These are phyloP conservation scores for Claviceps sorghi DNA, from an alignment of 2,329 filamentous ascomycete species.

Conservation along the genomic window DNA sequence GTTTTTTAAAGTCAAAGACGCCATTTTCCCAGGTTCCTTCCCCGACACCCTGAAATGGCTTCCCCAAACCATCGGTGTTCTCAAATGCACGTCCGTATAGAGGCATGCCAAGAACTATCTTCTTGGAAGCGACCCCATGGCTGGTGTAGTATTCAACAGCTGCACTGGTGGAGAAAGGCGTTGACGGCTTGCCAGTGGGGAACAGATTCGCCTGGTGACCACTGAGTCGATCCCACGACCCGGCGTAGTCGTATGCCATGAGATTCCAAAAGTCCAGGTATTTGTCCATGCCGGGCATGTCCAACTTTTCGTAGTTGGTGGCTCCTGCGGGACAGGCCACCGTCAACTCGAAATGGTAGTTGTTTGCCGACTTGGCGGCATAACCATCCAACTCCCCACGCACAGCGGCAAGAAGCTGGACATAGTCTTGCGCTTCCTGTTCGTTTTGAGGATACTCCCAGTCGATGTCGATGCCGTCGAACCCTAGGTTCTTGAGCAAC, in stretches of 20 bases:
- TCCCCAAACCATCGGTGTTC: constrained; percentile 60
- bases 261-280: constrained; percentile 63
- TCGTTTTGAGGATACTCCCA: constrained; percentile 50
- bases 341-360: constrained; percentile 47
- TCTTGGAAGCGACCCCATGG: constrained; percentile 48
- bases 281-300: constrained; percentile 48
- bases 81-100: constrained; percentile 79
- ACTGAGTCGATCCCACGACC: constrained; percentile 57
- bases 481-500: constrained; percentile 65
- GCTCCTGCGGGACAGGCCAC: constrained; percentile 50
- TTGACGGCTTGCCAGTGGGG: constrained; percentile 43
- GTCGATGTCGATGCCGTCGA: constrained; percentile 57
- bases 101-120: constrained; percentile 83
- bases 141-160: constrained; percentile 58
- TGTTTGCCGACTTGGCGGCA: constrained; percentile 24
- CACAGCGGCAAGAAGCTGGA: constrained; percentile 42
- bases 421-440: constrained; percentile 41
- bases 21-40: constrained; percentile 73
- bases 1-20: constrained; percentile 75
- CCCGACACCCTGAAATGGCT: constrained; percentile 55
- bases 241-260: constrained; percentile 83
- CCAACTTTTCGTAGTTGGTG: constrained; percentile 46
- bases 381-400: constrained; percentile 46
- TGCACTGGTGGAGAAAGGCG: constrained; percentile 61
- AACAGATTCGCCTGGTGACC: constrained; percentile 76